Base-by-base conservation (phyloP, 23 red algal species). In the Gracilaria domingensis region DNA sequence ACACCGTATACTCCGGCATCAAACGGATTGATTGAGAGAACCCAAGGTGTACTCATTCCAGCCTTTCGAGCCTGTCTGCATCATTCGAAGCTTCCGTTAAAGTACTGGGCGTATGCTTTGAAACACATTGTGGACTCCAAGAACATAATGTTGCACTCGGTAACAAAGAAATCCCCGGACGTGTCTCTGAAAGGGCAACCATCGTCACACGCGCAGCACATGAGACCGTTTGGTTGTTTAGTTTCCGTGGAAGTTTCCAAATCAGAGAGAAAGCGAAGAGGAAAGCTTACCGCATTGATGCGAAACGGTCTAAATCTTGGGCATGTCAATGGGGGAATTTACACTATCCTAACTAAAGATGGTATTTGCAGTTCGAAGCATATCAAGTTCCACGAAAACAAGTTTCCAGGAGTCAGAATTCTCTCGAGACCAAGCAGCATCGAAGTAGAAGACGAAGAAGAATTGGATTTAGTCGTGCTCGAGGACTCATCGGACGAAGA, bases 181-280 rank as follows among this genome's bases (percentile, higher is more conserved):
- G 71, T 32, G 32, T 8, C 24, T 71, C 40, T 69, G 16, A 28
- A 67, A 12, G 33, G 40, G 37, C 0, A 35, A 44, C 20, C 11
- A 40, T 60, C 65, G 38, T 60, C 45, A 9, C 1, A 88, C 48
- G 69, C 55, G 14, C 28, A 79, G 0, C 84, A 75, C 84, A 55
- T 77, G 39, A 29, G 45, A 40, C 84, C 39, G 20, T 45, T 88
- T 77, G 66, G 84, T 28, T 88, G 66, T 49, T 23, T 1, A 26
- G 47, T 0, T 0, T 38, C 36, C 16, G 38, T 75, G 45, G 21
- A 75, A 14, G 62, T 58, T 34, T n/a, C 37, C 0, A 38, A 48
- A 26, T 44, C 62, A 33, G 39, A 85, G 12, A 12, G 30, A 30
- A 64, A 66, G 39, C 62, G 26, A 12, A 70, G 8, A 38, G 28